Conservation (phyloP, 1,284 basidiomycete genomes). For the Dichomitus squalens region DNA sequence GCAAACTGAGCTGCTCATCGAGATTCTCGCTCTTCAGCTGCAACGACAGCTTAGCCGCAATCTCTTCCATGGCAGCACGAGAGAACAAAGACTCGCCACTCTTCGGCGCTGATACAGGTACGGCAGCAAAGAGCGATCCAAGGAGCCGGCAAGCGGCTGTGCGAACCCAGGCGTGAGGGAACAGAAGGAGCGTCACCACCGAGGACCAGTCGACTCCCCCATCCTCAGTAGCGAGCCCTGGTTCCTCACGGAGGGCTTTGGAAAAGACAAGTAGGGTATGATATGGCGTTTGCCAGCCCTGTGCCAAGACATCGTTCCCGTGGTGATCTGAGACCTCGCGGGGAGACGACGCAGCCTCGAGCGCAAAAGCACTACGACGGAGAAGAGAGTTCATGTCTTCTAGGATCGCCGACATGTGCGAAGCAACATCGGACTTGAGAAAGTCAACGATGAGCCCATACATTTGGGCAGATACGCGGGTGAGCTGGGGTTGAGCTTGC, state of each 20-base stretch:
- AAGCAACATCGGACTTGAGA: constrained; percentile 48
- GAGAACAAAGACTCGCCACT: constrained; percentile 51
- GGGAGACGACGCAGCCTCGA: constrained; percentile 34
- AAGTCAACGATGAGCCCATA: constrained; percentile 80
- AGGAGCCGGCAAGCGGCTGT: constrained; percentile 80
- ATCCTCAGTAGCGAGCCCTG: constrained; percentile 44
- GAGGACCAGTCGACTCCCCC: constrained; percentile 63
- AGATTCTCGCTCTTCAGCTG: constrained; percentile 86
- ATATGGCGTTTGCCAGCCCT: constrained; percentile 85
- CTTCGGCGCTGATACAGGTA: constrained; percentile 44
- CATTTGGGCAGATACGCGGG: constrained; percentile 78
- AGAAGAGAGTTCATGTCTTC: constrained; percentile 61
- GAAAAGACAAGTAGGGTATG: constrained; percentile 71
- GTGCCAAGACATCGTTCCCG: constrained; percentile 46
- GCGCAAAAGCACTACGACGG: constrained; percentile 44
- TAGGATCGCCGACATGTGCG: constrained; percentile 58
- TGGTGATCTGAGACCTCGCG: constrained; percentile 41
- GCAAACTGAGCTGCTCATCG: constrained; percentile 77
- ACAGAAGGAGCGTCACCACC: constrained; percentile 74
- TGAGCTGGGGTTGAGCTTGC: constrained; percentile 59
- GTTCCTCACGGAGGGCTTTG: constrained; percentile 66
- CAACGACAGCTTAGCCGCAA: constrained; percentile 77
- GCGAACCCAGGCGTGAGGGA: constrained; percentile 95
- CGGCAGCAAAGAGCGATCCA: constrained; percentile 66
- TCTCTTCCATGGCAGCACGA: constrained; percentile 59